These are phyloP conservation scores for Oryza glumipatula DNA, from an alignment of 176 grass and related monocot genomes.

Conservation along the genomic window DNA sequence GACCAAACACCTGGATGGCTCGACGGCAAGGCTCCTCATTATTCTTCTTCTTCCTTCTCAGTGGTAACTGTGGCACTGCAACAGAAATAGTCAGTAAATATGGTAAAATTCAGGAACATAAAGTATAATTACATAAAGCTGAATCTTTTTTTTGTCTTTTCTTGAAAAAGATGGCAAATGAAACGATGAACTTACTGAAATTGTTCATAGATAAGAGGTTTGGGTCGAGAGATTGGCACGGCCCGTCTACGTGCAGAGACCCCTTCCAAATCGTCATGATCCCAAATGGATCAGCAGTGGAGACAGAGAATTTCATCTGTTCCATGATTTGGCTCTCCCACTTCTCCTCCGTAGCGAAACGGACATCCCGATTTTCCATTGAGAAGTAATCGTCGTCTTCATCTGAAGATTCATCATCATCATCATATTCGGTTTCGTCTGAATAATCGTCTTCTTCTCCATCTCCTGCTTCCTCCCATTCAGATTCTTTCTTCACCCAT, in stretches of 20 bases:
- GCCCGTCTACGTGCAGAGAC: background rate
- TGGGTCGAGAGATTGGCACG: background rate
- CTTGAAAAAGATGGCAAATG: no score
- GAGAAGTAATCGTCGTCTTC: no score
- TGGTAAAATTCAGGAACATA: background rate
- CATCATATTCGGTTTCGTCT: no score
- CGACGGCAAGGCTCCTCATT: background rate
- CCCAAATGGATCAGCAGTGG: background rate
- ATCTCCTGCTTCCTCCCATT: no score
- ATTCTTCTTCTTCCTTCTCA: background rate
- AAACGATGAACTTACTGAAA: background rate
- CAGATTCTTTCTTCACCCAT: no score
- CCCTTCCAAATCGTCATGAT: background rate
- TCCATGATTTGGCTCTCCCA: background rate
- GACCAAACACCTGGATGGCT: slow-evolving; percentile 19
- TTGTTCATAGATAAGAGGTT: background rate
- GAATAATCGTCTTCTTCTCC: no score
- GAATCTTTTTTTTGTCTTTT: no score
- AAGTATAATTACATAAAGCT: no score
- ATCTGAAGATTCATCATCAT: no score
- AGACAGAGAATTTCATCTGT: background rate
- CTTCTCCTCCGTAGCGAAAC: background rate
- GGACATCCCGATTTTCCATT: background rate
- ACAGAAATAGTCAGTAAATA: background rate
- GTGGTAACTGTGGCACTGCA: slow-evolving; percentile 1